Conservation (phyloP, 2,329 filamentous ascomycete genomes). For the Gliomastix tumulicola region DNA sequence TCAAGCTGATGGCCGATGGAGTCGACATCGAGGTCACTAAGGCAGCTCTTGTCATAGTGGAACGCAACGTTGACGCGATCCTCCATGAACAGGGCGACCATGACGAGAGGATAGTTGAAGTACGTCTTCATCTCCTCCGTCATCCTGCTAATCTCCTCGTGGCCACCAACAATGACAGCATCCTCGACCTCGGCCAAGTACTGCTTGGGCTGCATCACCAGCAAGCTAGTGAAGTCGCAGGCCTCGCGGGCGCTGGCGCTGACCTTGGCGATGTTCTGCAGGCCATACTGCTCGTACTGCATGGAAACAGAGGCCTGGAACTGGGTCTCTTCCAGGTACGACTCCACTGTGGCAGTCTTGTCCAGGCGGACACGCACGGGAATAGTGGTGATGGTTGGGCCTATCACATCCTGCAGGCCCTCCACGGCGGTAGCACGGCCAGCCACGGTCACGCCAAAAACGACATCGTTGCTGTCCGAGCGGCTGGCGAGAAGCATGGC, state of each 20-base stretch:
- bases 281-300: slow-evolving; percentile 9
- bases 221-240: slow-evolving; percentile 1
- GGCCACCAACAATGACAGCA: background rate
- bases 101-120: slow-evolving; percentile 5
- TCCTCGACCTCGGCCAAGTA: background rate
- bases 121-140: slow-evolving; percentile 3
- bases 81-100: background rate
- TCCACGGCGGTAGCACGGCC: slow-evolving; percentile 13
- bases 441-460: slow-evolving; percentile 14
- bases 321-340: slow-evolving; percentile 9
- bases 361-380: slow-evolving; percentile 7
- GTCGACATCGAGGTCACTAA: background rate
- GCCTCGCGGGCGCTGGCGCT: background rate
- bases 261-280: slow-evolving; percentile 13
- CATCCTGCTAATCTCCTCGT: background rate
- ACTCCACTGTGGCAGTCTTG: slow-evolving; percentile 3
- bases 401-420: slow-evolving; percentile 11
- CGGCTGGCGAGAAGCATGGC: slow-evolving; percentile 11
- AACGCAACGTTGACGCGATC: slow-evolving; percentile 1
- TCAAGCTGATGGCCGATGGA: slow-evolving; percentile 1
- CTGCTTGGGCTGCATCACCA: slow-evolving; percentile 1
- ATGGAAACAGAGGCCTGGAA: slow-evolving; percentile 8
- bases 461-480: slow-evolving; percentile 9
- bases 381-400: slow-evolving; percentile 11
- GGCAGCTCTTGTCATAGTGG: slow-evolving; percentile 1